These are phyloP conservation scores for Ophiocordyceps camponoti-floridani DNA, from an alignment of 2,329 filamentous ascomycete genomes.

Conservation along the genomic window DNA sequence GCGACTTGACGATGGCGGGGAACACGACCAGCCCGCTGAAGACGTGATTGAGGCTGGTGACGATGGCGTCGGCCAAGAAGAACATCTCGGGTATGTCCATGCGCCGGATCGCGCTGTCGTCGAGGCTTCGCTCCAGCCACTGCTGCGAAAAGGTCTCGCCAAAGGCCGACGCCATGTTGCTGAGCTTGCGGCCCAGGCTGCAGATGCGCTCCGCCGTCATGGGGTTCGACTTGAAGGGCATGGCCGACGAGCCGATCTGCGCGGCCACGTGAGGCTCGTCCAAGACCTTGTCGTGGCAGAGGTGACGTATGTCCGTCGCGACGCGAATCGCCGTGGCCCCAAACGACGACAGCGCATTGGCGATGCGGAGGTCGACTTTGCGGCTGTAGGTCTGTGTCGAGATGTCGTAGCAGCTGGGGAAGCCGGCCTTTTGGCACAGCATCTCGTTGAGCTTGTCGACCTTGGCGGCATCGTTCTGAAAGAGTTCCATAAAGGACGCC, in stretches of 20 bases:
- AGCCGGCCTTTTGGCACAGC: conserved; percentile 36
- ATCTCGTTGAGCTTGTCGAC: conserved; percentile 35
- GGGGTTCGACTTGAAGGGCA: conserved; percentile 14
- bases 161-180: conserved; percentile 19
- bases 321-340: conserved; percentile 44
- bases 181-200: conserved; percentile 19
- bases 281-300: conserved; percentile 45
- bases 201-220: conserved; percentile 5
- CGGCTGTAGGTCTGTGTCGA: conserved; percentile 55
- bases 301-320: conserved; percentile 38
- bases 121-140: conserved; percentile 52
- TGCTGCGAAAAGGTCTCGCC: conserved; percentile 14
- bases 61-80: conserved; percentile 49
- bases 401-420: conserved; percentile 29
- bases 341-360: conserved; percentile 63
- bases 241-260: conserved; percentile 46
- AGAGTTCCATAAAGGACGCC: conserved; percentile 44
- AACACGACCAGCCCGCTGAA: conserved; percentile 59
- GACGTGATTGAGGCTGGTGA: conserved; percentile 51
- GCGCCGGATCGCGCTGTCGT: conserved; percentile 54
- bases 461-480: conserved; percentile 29
- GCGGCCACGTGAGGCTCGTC: conserved; percentile 62
- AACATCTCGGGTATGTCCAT: conserved; percentile 50
- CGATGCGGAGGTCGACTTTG: conserved; percentile 67
- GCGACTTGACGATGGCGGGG: conserved; percentile 49